Percentiles rank a stretch among this genome's conserved stretches.
These are phyloP conservation scores for Heimioporus punctisporus DNA, from an alignment of 1,284 basidiomycete species.

Conservation along the genomic window DNA sequence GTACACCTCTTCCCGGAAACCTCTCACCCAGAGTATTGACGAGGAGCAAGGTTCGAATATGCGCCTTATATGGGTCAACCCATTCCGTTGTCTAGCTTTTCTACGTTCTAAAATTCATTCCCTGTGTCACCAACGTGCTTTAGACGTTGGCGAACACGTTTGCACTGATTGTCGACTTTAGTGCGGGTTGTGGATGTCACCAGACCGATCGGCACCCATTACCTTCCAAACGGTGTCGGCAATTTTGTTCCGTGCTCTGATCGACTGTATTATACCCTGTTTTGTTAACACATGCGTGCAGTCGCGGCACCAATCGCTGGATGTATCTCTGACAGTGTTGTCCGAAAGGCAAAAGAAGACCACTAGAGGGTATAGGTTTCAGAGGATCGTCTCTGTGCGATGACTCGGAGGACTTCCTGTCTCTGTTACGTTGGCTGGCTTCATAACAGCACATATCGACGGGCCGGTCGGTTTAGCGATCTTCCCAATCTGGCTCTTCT, in stretches of 20 bases:
- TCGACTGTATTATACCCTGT: background rate
- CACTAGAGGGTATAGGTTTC: conserved; percentile 54
- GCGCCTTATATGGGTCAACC: conserved; percentile 57
- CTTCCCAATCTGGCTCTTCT: conserved; percentile 45
- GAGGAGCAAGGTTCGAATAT: conserved; percentile 34
- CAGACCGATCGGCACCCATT: conserved; percentile 60
- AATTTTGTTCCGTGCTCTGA: conserved; percentile 49
- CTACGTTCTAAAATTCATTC: conserved; percentile 32
- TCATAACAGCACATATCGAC: conserved; percentile 35
- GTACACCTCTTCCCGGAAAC: conserved; percentile 72
- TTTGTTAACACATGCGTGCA: conserved; percentile 16
- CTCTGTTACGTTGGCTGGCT: conserved; percentile 26
- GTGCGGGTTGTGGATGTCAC: conserved; percentile 28
- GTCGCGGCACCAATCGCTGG: conserved; percentile 58
- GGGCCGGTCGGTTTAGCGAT: conserved; percentile 42
- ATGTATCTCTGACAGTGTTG: conserved; percentile 49
- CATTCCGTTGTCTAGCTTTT: conserved; percentile 52
- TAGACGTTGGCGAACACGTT: conserved; percentile 44
- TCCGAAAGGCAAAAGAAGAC: conserved; percentile 46
- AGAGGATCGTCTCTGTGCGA: conserved; percentile 61
- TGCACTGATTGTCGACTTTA: conserved; percentile 46
- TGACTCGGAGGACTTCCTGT: conserved; percentile 45
- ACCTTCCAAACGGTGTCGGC: conserved; percentile 60
- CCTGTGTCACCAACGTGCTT: background rate
- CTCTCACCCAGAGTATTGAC: conserved; percentile 55